Evolutionary conservation across 2,329 filamentous ascomycete species (phyloP).

Genomic region (Trichoderma hamatum): DNA sequence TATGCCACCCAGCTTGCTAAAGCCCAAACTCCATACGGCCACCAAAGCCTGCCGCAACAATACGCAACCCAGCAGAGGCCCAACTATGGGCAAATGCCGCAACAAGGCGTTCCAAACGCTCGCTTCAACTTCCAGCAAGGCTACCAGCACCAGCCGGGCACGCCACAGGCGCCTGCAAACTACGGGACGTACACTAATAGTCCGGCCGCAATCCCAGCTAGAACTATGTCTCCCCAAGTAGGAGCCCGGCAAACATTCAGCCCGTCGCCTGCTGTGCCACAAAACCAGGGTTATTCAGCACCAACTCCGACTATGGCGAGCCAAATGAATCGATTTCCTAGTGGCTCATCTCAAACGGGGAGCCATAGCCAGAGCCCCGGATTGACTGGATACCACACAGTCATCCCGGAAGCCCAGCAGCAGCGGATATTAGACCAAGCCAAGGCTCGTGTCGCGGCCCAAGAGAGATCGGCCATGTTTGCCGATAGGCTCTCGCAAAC

Average conservation of each 20-base stretch:
- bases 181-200: conserved; percentile 50
- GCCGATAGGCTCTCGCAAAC: conserved; percentile 53
- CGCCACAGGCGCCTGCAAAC: conserved; percentile 42
- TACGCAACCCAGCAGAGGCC: conserved; percentile 53
- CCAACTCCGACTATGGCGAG: conserved; percentile 37
- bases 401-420: conserved; percentile 54
- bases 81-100: conserved; percentile 48
- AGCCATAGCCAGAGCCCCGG: conserved; percentile 42
- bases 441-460: conserved; percentile 51
- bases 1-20: conserved; percentile 57
- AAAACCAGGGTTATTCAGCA: conserved; percentile 39
- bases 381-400: conserved; percentile 52
- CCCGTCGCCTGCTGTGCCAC: conserved; percentile 45
- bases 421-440: conserved; percentile 56
- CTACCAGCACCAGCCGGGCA: conserved; percentile 43
- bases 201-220: conserved; percentile 41
- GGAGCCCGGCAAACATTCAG: conserved; percentile 44
- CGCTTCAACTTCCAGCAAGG: conserved; percentile 47
- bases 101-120: conserved; percentile 47
- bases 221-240: conserved; percentile 52
- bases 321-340: conserved; percentile 42
- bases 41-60: conserved; percentile 53
- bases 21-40: conserved; percentile 55
- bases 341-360: conserved; percentile 37
- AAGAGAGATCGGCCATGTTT: conserved; percentile 47